These are phyloP conservation scores for Coemansia erecta DNA, from an alignment of 192 early-diverging fungal genomes.

Conservation along the genomic window DNA sequence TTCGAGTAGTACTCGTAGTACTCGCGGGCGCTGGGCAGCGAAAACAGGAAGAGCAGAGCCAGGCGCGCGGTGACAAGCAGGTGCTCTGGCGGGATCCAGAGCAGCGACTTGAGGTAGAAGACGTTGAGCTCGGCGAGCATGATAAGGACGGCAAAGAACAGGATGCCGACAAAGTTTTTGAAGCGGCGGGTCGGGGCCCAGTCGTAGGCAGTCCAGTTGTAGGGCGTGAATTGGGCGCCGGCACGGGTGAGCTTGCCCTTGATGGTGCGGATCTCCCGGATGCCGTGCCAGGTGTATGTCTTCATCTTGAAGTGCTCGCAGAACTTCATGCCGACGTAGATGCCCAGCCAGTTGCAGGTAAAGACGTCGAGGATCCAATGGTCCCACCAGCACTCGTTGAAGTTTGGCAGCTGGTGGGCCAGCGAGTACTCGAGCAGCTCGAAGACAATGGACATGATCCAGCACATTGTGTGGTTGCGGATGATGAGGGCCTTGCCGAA, in stretches of 20 bases:
- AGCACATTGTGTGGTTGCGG: slow-evolving; percentile 93
- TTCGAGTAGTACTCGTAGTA: slow-evolving; percentile 85
- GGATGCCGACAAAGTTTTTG: slow-evolving; percentile 80
- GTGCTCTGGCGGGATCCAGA: slow-evolving; percentile 91
- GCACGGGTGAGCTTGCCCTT: slow-evolving; percentile 85
- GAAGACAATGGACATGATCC: slow-evolving; percentile 93
- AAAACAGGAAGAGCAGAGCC: slow-evolving; percentile 79
- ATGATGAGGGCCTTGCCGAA: slow-evolving; percentile 90
- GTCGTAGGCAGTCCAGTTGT: slow-evolving; percentile 89
- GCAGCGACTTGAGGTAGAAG: slow-evolving; percentile 91
- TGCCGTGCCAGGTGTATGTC: slow-evolving; percentile 93
- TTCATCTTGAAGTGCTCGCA: slow-evolving; percentile 96
- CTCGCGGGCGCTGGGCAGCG: slow-evolving; percentile 82
- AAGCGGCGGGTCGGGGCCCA: slow-evolving; percentile 89
- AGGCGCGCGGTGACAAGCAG: slow-evolving; percentile 75
- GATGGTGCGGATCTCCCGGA: slow-evolving; percentile 79
- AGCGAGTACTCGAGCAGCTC: slow-evolving; percentile 95
- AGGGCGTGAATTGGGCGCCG: slow-evolving; percentile 91
- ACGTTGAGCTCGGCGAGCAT: slow-evolving; percentile 80
- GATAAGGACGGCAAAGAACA: slow-evolving; percentile 62
- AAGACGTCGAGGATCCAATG: slow-evolving; percentile 96
- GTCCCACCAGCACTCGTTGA: slow-evolving; percentile 99
- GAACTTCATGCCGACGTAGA: slow-evolving; percentile 93
- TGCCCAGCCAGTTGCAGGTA: slow-evolving; percentile 90
- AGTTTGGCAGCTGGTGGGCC: slow-evolving; percentile 93